Evolutionary conservation across 2,329 filamentous ascomycete genomes (phyloP).

Genomic region (Trichophyton verrucosum): DNA sequence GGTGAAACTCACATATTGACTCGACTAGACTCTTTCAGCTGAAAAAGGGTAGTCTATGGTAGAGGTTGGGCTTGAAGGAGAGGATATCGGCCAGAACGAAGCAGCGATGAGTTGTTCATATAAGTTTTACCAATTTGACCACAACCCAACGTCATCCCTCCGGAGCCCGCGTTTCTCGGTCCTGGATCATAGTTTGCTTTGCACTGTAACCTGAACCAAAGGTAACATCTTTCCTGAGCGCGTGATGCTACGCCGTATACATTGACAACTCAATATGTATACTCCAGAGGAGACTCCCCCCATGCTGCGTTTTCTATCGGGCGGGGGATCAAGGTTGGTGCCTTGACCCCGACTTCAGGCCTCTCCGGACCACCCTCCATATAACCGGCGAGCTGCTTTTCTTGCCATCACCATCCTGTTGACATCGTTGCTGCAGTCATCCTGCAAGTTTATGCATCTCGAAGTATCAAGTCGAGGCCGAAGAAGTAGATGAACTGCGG

Average conservation of each 20-base stretch:
- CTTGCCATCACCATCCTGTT: background rate
- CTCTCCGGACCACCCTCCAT: background rate
- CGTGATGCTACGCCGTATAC: background rate
- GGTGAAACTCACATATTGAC: background rate
- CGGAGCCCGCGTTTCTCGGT: background rate
- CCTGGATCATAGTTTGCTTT: background rate
- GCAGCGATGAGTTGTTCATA: background rate
- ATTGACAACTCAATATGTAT: background rate
- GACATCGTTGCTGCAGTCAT: background rate
- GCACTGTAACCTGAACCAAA: background rate
- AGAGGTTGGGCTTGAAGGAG: background rate
- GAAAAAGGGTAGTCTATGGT: too few relatives aligned
- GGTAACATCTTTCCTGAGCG: background rate
- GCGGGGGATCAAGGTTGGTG: background rate
- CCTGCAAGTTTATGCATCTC: background rate
- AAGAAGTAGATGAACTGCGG: background rate
- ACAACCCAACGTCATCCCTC: too few relatives aligned
- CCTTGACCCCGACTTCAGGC: background rate
- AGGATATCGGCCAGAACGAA: background rate
- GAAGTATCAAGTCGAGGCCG: background rate
- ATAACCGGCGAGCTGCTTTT: background rate
- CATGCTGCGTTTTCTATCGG: background rate
- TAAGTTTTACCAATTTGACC: background rate
- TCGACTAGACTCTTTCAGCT: background rate
- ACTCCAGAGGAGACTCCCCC: background rate